Evolutionary conservation across 192 early-diverging fungal species (phyloP).

Genomic region (Chytriomyces hyalinus): DNA sequence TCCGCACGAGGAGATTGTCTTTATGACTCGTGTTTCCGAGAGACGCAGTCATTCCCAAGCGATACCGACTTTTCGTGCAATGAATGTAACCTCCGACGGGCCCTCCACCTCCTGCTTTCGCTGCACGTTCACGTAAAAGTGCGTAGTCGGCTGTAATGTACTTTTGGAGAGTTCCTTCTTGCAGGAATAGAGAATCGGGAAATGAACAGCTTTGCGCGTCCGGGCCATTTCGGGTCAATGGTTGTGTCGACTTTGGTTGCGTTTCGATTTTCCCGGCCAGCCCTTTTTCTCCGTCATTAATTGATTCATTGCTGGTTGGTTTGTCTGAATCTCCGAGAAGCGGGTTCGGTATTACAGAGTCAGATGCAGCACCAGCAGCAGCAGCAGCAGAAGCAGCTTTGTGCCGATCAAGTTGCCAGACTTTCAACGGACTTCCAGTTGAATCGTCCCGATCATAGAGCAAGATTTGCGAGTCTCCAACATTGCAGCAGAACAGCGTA

Average conservation of each 20-base stretch:
- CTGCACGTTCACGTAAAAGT: constrained; percentile 12
- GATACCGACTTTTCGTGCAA: constrained; percentile 10
- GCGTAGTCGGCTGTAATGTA: constrained; percentile 23
- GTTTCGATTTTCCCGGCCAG: neutral
- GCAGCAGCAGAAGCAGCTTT: neutral
- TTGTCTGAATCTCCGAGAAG: neutral
- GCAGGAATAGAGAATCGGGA: constrained; percentile 27
- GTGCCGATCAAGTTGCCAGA: constrained; percentile 10
- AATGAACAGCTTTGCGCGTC: constrained; percentile 19
- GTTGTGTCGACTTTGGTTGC: neutral
- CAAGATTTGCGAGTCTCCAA: constrained; percentile 31
- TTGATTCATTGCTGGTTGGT: neutral
- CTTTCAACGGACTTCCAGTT: neutral
- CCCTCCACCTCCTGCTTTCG: constrained; percentile 7
- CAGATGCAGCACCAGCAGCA: neutral
- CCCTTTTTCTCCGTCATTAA: too few species aligned
- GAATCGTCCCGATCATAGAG: constrained; percentile 5
- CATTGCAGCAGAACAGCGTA: constrained; percentile 11
- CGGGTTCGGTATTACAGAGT: neutral
- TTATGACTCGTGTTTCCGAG: constrained; percentile 29
- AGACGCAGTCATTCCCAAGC: constrained; percentile 24
- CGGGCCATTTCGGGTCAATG: neutral
- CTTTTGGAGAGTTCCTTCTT: constrained; percentile 28
- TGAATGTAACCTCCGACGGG: constrained; percentile 27
- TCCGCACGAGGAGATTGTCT: constrained; percentile 20